Percentiles rank a stretch among this genome's conserved stretches.
phyloP scores from a whole-genome alignment of 2,329 filamentous ascomycete genomes.

The Ophiocordyceps polyrhachis-furcata region DNA sequence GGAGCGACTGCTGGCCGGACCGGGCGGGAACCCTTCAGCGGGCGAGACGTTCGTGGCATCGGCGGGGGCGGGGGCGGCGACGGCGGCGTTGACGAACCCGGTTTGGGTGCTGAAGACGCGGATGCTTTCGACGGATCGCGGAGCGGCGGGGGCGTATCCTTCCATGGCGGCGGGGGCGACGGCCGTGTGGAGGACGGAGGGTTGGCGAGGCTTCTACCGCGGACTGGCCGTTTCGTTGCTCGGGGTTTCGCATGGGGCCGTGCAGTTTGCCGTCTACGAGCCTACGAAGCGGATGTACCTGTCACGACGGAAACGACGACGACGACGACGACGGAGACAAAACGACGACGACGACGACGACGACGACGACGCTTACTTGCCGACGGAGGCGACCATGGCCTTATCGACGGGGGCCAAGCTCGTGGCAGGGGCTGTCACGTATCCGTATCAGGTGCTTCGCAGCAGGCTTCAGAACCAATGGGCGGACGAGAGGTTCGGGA shows the following conservation, averaged over 20 bases:
- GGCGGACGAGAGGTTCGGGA: slow-evolving; percentile 54
- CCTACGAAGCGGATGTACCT: slow-evolving; percentile 39
- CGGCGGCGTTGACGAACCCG: slow-evolving; percentile 74
- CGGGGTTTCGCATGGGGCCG: slow-evolving; percentile 77
- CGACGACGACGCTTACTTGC: slow-evolving; percentile 20
- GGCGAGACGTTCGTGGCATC: slow-evolving; percentile 70
- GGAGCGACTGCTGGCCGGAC: slow-evolving; percentile 25
- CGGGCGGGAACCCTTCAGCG: slow-evolving; percentile 17
- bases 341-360: slow-evolving; percentile 3
- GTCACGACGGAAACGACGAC: slow-evolving; percentile 14
- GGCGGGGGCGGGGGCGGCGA: slow-evolving; percentile 49
- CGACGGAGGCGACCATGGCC: slow-evolving; percentile 59
- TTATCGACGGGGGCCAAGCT: slow-evolving; percentile 71
- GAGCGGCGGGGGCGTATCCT: slow-evolving; percentile 59
- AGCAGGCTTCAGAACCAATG: slow-evolving; percentile 81
- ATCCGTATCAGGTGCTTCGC: slow-evolving; percentile 86
- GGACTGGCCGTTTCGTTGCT: slow-evolving; percentile 68
- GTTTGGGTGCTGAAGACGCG: slow-evolving; percentile 98
- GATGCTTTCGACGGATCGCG: slow-evolving; percentile 73
- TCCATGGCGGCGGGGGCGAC: slow-evolving; percentile 53
- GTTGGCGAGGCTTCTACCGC: slow-evolving; percentile 66
- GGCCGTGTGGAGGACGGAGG: slow-evolving; percentile 52
- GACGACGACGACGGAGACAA: too few species aligned
- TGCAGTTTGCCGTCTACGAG: slow-evolving; percentile 95
- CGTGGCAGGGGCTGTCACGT: slow-evolving; percentile 75